Percentiles rank a stretch among this genome's conserved stretches.
phyloP scores from a whole-genome alignment of 2,329 filamentous ascomycete species.

The Aspergillus aculeatus region DNA sequence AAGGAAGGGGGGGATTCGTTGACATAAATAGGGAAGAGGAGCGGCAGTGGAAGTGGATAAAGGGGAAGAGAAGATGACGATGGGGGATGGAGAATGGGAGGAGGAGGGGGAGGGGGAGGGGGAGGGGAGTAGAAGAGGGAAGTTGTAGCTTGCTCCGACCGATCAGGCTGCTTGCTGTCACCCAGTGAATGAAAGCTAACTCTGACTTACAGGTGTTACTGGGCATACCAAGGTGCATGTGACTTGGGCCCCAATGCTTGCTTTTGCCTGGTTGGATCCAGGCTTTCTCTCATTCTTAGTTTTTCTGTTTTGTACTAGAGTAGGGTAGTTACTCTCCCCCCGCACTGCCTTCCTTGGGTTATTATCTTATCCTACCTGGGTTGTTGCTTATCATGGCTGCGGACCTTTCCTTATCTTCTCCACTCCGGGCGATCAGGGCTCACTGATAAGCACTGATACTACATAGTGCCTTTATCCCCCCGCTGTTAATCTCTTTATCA shows the following conservation, averaged over 20 bases:
- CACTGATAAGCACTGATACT: not conserved
- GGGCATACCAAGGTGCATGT: conserved; percentile 21
- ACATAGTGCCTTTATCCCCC: not conserved
- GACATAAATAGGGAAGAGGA: not conserved
- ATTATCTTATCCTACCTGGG: not conserved
- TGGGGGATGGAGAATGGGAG: not conserved
- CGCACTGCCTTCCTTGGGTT: conserved; percentile 16
- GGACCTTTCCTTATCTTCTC: not conserved
- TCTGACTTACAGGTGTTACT: not conserved
- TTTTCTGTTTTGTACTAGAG: not conserved
- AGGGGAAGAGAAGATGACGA: not conserved
- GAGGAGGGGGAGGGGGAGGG: not conserved
- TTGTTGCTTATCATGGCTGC: conserved; percentile 16
- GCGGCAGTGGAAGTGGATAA: conserved; percentile 2
- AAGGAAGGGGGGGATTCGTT: not conserved
- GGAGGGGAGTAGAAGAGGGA: not conserved
- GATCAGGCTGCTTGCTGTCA: not conserved
- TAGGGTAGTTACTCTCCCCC: conserved; percentile 13
- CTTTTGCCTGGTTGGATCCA: not conserved
- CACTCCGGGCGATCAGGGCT: not conserved
- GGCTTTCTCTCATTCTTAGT: not conserved
- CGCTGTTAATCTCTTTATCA: not conserved
- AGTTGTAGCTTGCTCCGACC: not conserved
- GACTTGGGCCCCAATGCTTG: conserved; percentile 18
- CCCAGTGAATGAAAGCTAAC: too few relatives aligned